phyloP scores from a whole-genome alignment of 306 rosid genomes.

The Corylus americana region DNA sequence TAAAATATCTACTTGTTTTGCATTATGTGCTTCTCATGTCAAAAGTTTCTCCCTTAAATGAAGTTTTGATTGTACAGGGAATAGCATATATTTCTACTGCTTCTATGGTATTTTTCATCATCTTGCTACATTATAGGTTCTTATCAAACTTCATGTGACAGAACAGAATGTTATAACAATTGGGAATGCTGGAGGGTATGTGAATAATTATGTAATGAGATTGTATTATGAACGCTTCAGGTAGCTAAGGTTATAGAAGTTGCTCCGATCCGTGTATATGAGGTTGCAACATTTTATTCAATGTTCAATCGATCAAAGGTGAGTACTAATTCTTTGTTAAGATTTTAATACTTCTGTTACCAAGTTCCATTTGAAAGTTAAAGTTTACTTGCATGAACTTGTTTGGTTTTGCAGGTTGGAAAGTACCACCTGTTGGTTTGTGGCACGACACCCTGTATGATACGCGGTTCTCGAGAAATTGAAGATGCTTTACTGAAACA shows the following conservation, averaged over 20 bases:
- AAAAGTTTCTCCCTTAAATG: not conserved
- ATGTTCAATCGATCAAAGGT: slow-evolving; percentile 97
- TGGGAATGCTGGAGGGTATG: slow-evolving; percentile 15
- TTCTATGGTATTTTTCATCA: not conserved
- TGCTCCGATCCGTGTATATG: slow-evolving; percentile 91
- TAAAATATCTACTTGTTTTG: not conserved
- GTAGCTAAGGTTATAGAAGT: slow-evolving; percentile 90
- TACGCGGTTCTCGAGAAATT: slow-evolving; percentile 93
- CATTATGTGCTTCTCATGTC: not conserved
- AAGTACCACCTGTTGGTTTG: slow-evolving; percentile 93
- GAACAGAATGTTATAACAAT: slow-evolving; percentile 13
- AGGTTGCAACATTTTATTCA: slow-evolving; percentile 97
- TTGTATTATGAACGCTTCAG: slow-evolving; percentile 54
- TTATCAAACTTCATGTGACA: slow-evolving; percentile 6
- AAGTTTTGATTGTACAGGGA: not conserved
- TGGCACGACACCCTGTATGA: slow-evolving; percentile 99
- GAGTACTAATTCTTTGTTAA: slow-evolving; percentile 21
- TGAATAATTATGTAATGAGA: slow-evolving; percentile 15
- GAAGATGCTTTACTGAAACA: slow-evolving; percentile 87
- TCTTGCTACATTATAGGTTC: not conserved
- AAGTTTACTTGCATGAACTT: slow-evolving; percentile 35
- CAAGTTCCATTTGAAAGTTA: slow-evolving; percentile 15
- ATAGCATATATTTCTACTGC: not conserved
- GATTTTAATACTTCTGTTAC: slow-evolving; percentile 5
- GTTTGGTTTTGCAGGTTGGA: slow-evolving; percentile 72